Base-by-base conservation (phyloP, 2,329 filamentous ascomycete genomes). In the Pseudophaeomoniella oleicola region DNA sequence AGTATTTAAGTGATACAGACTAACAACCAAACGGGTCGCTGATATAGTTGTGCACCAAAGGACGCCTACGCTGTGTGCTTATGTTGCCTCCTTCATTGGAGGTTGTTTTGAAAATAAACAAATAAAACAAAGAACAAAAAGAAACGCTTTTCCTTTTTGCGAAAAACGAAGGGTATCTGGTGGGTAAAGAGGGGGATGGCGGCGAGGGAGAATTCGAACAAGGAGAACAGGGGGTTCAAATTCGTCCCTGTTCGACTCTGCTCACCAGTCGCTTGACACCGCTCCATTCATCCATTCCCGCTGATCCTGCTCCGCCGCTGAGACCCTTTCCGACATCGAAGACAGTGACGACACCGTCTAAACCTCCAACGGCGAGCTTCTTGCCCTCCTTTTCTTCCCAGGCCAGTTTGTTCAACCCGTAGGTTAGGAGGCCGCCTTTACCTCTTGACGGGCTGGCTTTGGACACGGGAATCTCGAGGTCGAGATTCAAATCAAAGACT, bases 361-460 rank as follows among this genome's bases (percentile, higher is more conserved):
- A 79, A 3, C 90, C 90, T 32, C 90, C 92, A 0, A 86, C 86
- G 1, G 88, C 90, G 35, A 96, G 64, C 36, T 83, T 72, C 58
- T 81, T 81, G 34, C 90, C 92, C 53, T 94, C 87, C 32, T 75
- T 79, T 49, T 78, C 76, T 60, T 98, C 90, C 90, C 90, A 98
- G 1, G 85, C 81, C 31, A 94, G 66, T 63, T 90, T 93, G 59
- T 98, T 98, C 50, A 98, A 61, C 54, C 86, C 93, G 62, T 84
- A 81, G 39, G 79, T 82, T 49, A 88, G 69, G 55, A 84, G 75
- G 17, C 75, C 72, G 44, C 57, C 73, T 60, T 42, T 77, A 60
- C 52, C 67, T 45, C 51, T 57, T 36, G 74, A 81, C 1, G 86
- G 86, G 36, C 74, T 74, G 46, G 86, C 80, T 45, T 80, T 79